A percentile compares a stretch with the other conserved stretches of the same genome.
These are phyloP conservation scores for Cicer cuneatum DNA, from an alignment of 306 rosid genomes.

Conservation along the genomic window DNA sequence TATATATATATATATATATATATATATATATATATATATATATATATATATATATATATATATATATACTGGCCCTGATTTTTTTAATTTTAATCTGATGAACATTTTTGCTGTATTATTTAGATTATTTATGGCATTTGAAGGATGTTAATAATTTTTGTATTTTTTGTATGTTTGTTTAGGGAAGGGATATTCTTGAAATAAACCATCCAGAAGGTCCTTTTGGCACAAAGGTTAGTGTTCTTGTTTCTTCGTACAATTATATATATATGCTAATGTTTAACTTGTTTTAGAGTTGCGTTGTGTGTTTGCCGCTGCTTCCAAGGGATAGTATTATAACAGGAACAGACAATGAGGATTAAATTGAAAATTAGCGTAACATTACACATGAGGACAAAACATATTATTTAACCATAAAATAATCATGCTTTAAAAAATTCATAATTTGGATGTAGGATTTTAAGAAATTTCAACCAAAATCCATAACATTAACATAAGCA, in stretches of 20 bases:
- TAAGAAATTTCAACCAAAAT: neutral
- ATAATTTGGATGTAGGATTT: neutral
- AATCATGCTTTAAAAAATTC: neutral
- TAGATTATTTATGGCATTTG: neutral
- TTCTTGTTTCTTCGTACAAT: neutral
- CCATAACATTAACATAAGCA: conserved; percentile 2
- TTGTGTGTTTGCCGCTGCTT: conserved; percentile 12
- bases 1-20: no score
- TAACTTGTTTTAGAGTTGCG: neutral
- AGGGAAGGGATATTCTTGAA: conserved; percentile 71
- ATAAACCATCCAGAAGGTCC: conserved; percentile 76
- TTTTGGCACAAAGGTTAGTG: conserved; percentile 85
- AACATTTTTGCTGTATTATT: neutral
- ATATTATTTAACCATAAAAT: conserved; percentile 8
- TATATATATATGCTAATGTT: neutral
- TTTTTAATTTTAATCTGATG: neutral
- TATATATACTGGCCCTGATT: neutral
- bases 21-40: no score
- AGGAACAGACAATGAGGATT: neutral
- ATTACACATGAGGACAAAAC: neutral
- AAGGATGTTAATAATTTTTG: neutral
- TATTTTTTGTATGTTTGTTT: conserved; percentile 14
- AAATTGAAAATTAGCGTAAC: neutral
- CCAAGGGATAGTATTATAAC: conserved; percentile 9
- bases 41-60: neutral